Evolutionary conservation across 805 yeast genomes (phyloP), one percentile per base, ranked within the genome.

Genomic region (Diddensiella santjacobensis): DNA sequence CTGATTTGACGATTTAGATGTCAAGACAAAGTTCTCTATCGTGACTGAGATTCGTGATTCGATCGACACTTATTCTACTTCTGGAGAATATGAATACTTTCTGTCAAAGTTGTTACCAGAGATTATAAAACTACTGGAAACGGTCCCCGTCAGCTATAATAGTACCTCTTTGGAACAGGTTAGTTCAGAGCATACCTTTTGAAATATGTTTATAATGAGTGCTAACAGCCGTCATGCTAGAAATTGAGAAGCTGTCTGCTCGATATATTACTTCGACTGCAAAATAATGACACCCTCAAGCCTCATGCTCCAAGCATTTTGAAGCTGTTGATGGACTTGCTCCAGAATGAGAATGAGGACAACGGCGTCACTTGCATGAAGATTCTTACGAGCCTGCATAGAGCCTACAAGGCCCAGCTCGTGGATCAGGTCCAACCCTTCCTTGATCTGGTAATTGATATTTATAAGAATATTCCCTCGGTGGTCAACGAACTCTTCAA

Each of bases 291-390:
- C 30, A 75, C 83, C 1, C 80, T 88, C 60, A 84, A 83, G 60
- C 85, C 85, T 0, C 81, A 81, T 63, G 81, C 90, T 0, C 68
- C 69, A 29, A 73, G 72, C 31, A 74, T 88, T 17, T 70, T 86
- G 58, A 82, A 78, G 30, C 69, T 74, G 6, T 68, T 91, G 46
- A 79, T 82, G 58, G 65, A 71, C 19, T 69, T 84, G 11, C 71
- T 91, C 50, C 79, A 77, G 17, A 72, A 70, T 13, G 99, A 95
- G 61, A 93, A 93, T 63, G 99, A 95, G 65, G 97, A 90, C 52
- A 93, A 93, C 64, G 98, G 98, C 44, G 87, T 89, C 0, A 72
- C 88, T 44, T 84, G 95, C 64, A 81, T 93, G 84, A 89, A 87
- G 62, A 83, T 88, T 47, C 74, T 90, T 43, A 87, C 97, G 15